Evolutionary conservation across 208 protist genomes (phyloP).

Genomic region (Acanthamoeba triangularis): DNA sequence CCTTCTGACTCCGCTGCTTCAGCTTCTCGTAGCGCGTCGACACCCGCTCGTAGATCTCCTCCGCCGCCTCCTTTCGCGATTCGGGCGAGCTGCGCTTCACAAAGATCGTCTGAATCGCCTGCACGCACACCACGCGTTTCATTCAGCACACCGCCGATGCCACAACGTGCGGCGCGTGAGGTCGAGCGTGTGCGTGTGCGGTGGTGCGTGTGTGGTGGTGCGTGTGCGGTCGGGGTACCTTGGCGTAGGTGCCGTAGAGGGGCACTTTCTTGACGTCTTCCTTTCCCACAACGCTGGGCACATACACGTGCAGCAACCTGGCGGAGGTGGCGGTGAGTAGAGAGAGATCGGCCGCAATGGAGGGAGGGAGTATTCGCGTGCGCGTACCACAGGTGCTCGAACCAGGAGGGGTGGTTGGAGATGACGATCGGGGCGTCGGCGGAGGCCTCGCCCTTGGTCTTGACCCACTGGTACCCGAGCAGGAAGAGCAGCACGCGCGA

Average conservation of each 20-base stretch:
- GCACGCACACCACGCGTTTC: neutral
- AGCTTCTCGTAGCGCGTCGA: slow-evolving; percentile 3
- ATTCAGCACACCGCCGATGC: neutral
- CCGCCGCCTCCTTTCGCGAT: slow-evolving; percentile 42
- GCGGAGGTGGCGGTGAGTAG: neutral
- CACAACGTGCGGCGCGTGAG: neutral
- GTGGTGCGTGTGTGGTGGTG: neutral
- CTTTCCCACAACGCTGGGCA: slow-evolving; percentile 20
- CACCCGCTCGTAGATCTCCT: slow-evolving; percentile 8
- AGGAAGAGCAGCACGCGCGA: slow-evolving; percentile 35
- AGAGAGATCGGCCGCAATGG: neutral
- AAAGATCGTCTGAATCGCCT: slow-evolving; percentile 24
- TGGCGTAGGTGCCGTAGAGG: slow-evolving; percentile 24
- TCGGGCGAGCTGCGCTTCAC: slow-evolving; percentile 26
- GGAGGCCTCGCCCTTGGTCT: neutral
- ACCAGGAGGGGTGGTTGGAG: slow-evolving; percentile 59
- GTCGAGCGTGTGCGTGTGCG: neutral
- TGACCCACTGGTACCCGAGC: slow-evolving; percentile 32
- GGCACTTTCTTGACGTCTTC: slow-evolving; percentile 34
- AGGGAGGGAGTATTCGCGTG: neutral
- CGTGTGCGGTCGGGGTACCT: neutral
- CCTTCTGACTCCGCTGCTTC: neutral
- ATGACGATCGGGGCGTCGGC: slow-evolving; percentile 8
- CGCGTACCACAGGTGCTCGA: slow-evolving; percentile 38
- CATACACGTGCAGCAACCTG: slow-evolving; percentile 19